Percentiles rank a stretch among this genome's conserved stretches.
Conservation (phyloP, 768 basidiomycete species). For the Hortiboletus flavorubellus region DNA sequence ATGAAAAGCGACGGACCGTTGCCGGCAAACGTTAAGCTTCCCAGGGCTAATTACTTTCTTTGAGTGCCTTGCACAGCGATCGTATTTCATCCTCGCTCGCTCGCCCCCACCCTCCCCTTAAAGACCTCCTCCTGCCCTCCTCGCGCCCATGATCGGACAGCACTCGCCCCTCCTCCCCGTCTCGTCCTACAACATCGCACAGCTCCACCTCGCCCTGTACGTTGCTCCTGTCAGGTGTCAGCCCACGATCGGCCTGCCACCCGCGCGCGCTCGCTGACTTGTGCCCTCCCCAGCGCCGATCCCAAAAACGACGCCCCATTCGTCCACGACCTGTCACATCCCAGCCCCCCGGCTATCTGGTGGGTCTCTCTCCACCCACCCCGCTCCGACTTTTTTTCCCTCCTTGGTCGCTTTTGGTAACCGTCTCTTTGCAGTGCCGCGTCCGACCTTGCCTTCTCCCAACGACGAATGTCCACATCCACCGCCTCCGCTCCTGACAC, state of each 20-base stretch:
- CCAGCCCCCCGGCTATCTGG: conserved; percentile 46
- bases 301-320: conserved; percentile 41
- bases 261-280: conserved; percentile 7
- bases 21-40: conserved; percentile 36
- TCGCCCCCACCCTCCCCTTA: conserved; percentile 10
- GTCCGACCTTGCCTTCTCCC: conserved; percentile 50
- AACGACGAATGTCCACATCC: conserved; percentile 76
- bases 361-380: conserved; percentile 28
- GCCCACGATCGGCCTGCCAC: conserved; percentile 28
- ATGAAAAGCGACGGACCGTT: conserved; percentile 27
- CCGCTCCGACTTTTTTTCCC: conserved; percentile 10
- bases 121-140: conserved; percentile 15
- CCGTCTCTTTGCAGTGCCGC: conserved; percentile 32
- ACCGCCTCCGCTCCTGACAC: conserved; percentile 64
- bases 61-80: conserved; percentile 36
- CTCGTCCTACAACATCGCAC: conserved; percentile 59
- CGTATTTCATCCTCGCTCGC: conserved; percentile 17
- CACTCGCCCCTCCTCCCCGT: conserved; percentile 38
- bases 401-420: background rate
- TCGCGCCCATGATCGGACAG: conserved; percentile 56
- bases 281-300: conserved; percentile 32
- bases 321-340: conserved; percentile 34
- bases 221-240: conserved; percentile 33
- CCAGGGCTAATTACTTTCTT: conserved; percentile 31
- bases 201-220: conserved; percentile 60